Base-by-base conservation (phyloP, 106 monocot species). In the Acanthochlamys bracteata region DNA sequence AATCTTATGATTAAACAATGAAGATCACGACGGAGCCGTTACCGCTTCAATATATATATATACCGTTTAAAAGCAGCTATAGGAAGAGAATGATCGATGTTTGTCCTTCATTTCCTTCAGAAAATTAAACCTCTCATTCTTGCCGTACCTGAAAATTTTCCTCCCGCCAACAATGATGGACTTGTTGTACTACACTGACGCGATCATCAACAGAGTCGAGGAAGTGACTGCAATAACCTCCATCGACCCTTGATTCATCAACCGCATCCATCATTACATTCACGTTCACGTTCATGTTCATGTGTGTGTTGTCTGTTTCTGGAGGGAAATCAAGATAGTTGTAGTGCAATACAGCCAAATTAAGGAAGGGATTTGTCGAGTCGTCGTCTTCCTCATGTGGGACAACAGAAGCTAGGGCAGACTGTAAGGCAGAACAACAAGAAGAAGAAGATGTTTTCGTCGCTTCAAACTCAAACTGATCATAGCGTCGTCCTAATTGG, bases 301-400 rank as follows among this genome's bases (percentile, higher is more conserved):
- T 56, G 45, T n/a, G 16, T 25, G 67, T 17, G 64, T 4, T 41
- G 51, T 66, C 60, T 65, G 65, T 3, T 41, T 74, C 74, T 20
- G 58, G 69, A 42, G 69, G 64, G 69, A 65, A 74, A 53, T 69
- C 73, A 55, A 59, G 59, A 59, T 74, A 60, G 63, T 59, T 53
- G 60, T 59, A 74, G 33, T 66, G 73, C 58, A 73, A 42, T 23
- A 41, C n/a, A 51, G 61, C 63, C 72, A 73, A 68, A 63, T 68
- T 78, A 19, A 56, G 41, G 40, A 63, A 63, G 45, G 43, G 20
- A 56, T 60, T 15, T 41, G 69, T 33, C 25, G 11, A 23, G 41
- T 63, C 42, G 61, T 55, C 60, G 43, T 51, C 54, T 40, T 71
- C 53, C 42, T 17, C 59, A 16, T 40, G 71, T 24, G 52, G 59